These are phyloP conservation scores for Hericium coralloides DNA, from an alignment of 768 basidiomycete species.

Conservation along the genomic window DNA sequence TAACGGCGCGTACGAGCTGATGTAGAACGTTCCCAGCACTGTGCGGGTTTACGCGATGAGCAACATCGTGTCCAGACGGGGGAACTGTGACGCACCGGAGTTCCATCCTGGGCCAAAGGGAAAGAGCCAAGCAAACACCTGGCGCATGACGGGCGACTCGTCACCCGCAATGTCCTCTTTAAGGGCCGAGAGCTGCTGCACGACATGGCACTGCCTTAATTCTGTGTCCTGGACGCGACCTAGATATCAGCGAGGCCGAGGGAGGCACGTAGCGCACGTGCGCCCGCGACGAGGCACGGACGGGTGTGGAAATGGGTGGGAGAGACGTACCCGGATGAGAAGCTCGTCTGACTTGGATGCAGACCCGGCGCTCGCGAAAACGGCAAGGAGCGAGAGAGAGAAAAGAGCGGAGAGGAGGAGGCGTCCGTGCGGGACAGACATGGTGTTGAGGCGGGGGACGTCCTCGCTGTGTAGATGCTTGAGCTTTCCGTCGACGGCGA, in stretches of 20 bases:
- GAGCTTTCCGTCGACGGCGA: not conserved
- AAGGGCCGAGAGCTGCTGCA: conserved; percentile 43
- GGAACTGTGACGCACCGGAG: conserved; percentile 35
- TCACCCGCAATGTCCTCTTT: conserved; percentile 52
- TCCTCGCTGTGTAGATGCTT: not conserved
- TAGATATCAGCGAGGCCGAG: not conserved
- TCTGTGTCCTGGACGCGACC: conserved; percentile 31
- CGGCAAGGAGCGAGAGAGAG: not conserved
- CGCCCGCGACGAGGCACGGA: conserved; percentile 4
- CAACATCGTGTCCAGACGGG: not conserved
- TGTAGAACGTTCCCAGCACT: conserved; percentile 91
- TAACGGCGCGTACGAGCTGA: conserved; percentile 73
- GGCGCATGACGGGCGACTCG: conserved; percentile 69
- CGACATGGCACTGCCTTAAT: conserved; percentile 30
- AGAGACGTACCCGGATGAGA: conserved; percentile 8
- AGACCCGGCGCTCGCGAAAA: conserved; percentile 1
- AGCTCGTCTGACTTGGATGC: not conserved
- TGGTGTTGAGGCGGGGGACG: not conserved
- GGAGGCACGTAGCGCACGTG: not conserved
- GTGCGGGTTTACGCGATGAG: conserved; percentile 4
- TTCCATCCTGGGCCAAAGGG: conserved; percentile 91
- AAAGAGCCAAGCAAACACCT: conserved; percentile 73
- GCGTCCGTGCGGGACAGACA: not conserved
- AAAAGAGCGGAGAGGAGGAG: conserved; percentile 8
- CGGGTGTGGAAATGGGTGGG: conserved; percentile 14